Conservation (phyloP, 305 asterid genomes). For the Ilex paraguariensis region DNA sequence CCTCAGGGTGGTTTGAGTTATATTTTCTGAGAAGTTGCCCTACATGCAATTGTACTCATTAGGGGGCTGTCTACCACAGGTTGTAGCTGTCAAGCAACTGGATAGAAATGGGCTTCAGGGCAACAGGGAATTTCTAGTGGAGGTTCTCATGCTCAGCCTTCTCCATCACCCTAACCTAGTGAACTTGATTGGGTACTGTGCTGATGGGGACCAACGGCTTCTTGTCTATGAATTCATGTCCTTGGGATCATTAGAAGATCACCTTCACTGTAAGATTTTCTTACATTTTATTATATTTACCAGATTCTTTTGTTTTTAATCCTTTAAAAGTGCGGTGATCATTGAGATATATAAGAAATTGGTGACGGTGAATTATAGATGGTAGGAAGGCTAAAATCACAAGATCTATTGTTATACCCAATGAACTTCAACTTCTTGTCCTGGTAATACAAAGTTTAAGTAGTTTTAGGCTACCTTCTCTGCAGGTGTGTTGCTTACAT, state of each 20-base stretch:
- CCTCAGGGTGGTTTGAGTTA: no score
- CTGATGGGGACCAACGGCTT: constrained; percentile 98
- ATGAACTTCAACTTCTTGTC: no score
- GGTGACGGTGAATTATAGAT: no score
- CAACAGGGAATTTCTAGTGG: constrained; percentile 91
- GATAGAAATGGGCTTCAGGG: constrained; percentile 99
- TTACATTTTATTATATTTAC: constrained; percentile 7
- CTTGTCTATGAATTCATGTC: constrained; percentile 97
- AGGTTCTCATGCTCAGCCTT: constrained; percentile 98
- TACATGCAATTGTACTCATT: background rate
- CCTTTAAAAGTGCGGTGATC: no score
- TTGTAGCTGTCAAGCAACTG: constrained; percentile 90
- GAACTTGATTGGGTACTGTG: constrained; percentile 89
- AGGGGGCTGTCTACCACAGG: constrained; percentile 31
- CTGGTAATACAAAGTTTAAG: no score
- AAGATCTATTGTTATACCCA: no score
- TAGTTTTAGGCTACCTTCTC: no score
- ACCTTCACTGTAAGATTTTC: constrained; percentile 70
- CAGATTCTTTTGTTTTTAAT: no score
- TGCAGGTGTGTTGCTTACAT: no score
- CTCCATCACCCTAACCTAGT: constrained; percentile 93
- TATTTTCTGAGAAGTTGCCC: background rate
- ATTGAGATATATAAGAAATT: no score
- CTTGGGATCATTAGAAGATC: constrained; percentile 91
- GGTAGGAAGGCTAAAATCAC: no score